Evolutionary conservation across 2,329 filamentous ascomycete species (phyloP).

Genomic region (Peltaster fructicola): DNA sequence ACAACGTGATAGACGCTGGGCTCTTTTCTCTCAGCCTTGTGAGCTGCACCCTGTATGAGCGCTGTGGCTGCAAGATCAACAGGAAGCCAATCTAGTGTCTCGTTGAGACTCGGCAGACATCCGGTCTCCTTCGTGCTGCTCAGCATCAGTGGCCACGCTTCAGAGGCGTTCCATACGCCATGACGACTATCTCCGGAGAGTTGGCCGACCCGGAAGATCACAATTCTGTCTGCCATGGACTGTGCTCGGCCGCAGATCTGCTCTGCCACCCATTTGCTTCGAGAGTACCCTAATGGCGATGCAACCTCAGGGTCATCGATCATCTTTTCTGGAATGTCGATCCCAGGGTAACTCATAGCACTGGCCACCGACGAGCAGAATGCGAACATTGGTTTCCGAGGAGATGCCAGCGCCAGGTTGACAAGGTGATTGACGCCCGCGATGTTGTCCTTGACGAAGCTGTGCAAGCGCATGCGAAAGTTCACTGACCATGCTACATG

Average conservation of each 20-base stretch:
- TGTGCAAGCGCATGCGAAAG: constrained; percentile 38
- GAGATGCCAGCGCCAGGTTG: constrained; percentile 23
- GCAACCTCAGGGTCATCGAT: constrained; percentile 26
- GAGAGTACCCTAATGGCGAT: constrained; percentile 35
- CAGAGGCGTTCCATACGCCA: constrained; percentile 31
- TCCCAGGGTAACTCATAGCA: constrained; percentile 16
- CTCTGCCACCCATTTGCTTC: constrained; percentile 43
- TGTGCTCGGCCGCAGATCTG: constrained; percentile 29
- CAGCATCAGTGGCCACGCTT: constrained; percentile 34
- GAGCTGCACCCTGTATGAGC: constrained; percentile 21
- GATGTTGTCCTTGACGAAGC: constrained; percentile 38
- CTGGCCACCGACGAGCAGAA: constrained; percentile 38
- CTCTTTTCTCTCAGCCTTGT: constrained; percentile 13
- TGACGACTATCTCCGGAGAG: constrained; percentile 26
- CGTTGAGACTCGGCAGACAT: constrained; percentile 24
- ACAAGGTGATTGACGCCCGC: constrained; percentile 32
- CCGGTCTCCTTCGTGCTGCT: constrained; percentile 21
- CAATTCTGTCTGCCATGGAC: constrained; percentile 21
- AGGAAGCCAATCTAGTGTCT: constrained; percentile 28
- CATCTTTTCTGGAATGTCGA: constrained; percentile 25
- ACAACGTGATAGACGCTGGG: constrained; percentile 30
- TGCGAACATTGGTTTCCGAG: constrained; percentile 21
- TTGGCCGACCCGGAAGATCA: constrained; percentile 31
- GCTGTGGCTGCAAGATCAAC: constrained; percentile 28
- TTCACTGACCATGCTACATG: constrained; percentile 51